Evolutionary conservation across 441 rosid species (phyloP).

Genomic region (Arabidopsis lyrata): DNA sequence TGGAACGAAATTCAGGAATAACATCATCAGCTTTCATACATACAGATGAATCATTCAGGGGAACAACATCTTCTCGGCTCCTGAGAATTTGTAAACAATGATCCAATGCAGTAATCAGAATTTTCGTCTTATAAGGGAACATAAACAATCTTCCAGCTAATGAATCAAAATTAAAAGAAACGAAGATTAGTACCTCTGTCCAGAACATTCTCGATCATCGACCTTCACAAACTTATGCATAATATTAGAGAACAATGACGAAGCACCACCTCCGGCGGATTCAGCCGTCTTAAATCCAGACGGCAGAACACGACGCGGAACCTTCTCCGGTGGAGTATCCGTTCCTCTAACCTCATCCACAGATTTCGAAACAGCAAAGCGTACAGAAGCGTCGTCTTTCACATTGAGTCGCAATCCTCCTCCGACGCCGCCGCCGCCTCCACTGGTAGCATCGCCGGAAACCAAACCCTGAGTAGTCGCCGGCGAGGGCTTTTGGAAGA

Average conservation of each 20-base stretch:
- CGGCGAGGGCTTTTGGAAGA: conserved; percentile 69
- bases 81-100: conserved; percentile 13
- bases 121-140: not conserved
- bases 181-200: conserved; percentile 52
- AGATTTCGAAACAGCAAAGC: conserved; percentile 40
- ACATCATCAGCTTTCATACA: conserved; percentile 21
- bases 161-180: not conserved
- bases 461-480: conserved; percentile 46
- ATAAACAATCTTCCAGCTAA: conserved; percentile 5
- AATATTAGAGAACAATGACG: conserved; percentile 84
- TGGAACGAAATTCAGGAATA: conserved; percentile 6
- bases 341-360: conserved; percentile 66
- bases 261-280: conserved; percentile 45
- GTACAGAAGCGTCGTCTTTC: conserved; percentile 35
- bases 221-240: conserved; percentile 90
- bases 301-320: conserved; percentile 74
- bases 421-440: conserved; percentile 19
- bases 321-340: conserved; percentile 97
- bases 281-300: conserved; percentile 45
- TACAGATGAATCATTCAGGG: conserved; percentile 8
- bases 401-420: conserved; percentile 39
- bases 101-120: conserved; percentile 11
- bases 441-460: conserved; percentile 34
- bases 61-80: conserved; percentile 26
- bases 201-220: conserved; percentile 51